Evolutionary conservation across 192 early-diverging fungal genomes (phyloP), one percentile per base, ranked within the genome.

Genomic region (Coemansia biformis): DNA sequence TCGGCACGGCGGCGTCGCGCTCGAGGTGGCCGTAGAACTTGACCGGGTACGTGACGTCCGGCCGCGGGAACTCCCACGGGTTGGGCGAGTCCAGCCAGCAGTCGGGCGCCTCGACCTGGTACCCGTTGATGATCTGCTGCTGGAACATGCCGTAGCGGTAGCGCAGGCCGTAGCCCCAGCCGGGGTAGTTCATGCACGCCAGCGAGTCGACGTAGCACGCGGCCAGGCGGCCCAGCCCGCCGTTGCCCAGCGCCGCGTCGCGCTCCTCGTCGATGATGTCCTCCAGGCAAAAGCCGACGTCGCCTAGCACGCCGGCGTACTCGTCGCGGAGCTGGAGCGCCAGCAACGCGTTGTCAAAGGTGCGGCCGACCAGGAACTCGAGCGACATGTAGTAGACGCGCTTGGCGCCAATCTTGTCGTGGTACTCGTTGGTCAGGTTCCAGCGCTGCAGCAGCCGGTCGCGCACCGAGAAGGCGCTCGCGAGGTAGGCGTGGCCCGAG

Each of bases 101-200:
- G 73, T 98, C 95, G 13, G 93, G 93, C 32, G 77, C 81, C 66
- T 98, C 93, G 15, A 83, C 84, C 66, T 98, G 96, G 71, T 86
- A 94, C 5, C 96, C 96, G 53, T 98, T 92, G 36, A 91, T 78
- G 55, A 98, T 90, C 69, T 84, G 80, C 75, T 98, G 96, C 75
- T 98, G 86, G 80, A 98, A 98, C 77, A 98, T 96, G 63, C 96
- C 96, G 72, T 98, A 98, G 44, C 84, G 89, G 79, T 96, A 98
- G 30, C 96, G 84, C 48, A 98, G 85, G 39, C 96, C 96, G 49
- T 98, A 98, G 50, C 96, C 90, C 90, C 93, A 92, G 24, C 86
- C 91, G 17, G 96, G 93, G 50, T 91, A 91, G 66, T 97, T 86
- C 17, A 88, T 66, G 45, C 91, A 90, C 24, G 96, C 92, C 63